Evolutionary conservation across 352 stramenopile species (phyloP).

Genomic region (Pythium plurisporium): DNA sequence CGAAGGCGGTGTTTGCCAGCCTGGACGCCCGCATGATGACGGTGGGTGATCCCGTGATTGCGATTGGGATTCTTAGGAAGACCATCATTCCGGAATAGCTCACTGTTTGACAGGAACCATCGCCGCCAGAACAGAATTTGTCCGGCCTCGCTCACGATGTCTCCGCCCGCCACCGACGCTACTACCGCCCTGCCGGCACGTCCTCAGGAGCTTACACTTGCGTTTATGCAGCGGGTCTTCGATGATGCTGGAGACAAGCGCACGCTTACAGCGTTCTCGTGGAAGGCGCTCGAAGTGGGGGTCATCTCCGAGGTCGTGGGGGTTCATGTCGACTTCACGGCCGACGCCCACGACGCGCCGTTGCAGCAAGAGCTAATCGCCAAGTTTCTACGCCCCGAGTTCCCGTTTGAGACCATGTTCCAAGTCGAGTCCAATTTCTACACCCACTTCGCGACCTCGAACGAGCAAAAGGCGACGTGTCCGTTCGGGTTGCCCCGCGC

Average conservation of each 20-base stretch:
- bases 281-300: constrained; percentile 63
- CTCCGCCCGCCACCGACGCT: too few relatives aligned
- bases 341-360: not conserved
- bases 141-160: too few relatives aligned
- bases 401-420: constrained; percentile 82
- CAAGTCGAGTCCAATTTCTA: constrained; percentile 77
- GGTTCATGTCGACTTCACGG: constrained; percentile 18
- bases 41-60: too few relatives aligned
- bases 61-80: too few relatives aligned
- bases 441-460: constrained; percentile 27
- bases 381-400: constrained; percentile 75
- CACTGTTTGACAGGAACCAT: not conserved
- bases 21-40: not conserved
- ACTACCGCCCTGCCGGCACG: constrained; percentile 7
- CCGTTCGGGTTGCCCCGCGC: constrained; percentile 55
- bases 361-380: constrained; percentile 40
- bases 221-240: constrained; percentile 40
- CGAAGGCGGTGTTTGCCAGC: too few relatives aligned
- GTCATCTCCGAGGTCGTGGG: constrained; percentile 77
- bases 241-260: constrained; percentile 14
- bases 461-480: constrained; percentile 21
- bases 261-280: constrained; percentile 49
- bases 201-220: constrained; percentile 34
- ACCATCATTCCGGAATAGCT: constrained; percentile 3
- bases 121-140: not conserved